Evolutionary conservation across 305 asterid species (phyloP).

Genomic region (Rubia balearica): DNA sequence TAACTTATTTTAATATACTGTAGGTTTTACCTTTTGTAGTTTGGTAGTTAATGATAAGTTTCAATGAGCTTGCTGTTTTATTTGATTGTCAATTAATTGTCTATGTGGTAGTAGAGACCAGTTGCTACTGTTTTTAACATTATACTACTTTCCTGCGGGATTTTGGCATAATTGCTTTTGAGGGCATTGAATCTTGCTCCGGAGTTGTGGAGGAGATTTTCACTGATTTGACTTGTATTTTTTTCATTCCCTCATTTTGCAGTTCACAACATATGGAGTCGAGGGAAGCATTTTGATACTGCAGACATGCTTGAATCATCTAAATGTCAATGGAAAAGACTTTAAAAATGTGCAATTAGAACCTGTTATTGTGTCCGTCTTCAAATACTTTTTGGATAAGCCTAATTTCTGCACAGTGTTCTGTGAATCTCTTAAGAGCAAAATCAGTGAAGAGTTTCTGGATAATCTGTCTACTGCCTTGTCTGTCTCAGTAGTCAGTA

Average conservation of each 20-base stretch:
- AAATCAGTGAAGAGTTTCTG: constrained; percentile 60
- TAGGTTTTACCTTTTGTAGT: background rate
- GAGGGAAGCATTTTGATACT: constrained; percentile 78
- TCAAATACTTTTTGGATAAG: constrained; percentile 61
- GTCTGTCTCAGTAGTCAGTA: constrained; percentile 41
- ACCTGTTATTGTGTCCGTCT: constrained; percentile 58
- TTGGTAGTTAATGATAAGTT: background rate
- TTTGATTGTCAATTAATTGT: background rate
- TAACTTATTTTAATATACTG: background rate
- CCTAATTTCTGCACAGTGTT: constrained; percentile 76
- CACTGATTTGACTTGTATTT: too few species aligned
- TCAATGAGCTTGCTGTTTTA: background rate
- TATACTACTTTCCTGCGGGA: background rate
- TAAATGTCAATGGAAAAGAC: constrained; percentile 51
- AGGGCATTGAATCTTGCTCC: background rate
- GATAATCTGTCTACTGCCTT: constrained; percentile 57
- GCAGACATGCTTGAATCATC: constrained; percentile 58
- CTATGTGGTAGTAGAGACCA: background rate
- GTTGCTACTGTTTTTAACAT: background rate
- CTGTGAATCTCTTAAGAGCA: constrained; percentile 54
- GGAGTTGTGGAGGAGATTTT: background rate
- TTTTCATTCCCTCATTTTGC: constrained; percentile 19
- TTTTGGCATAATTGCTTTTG: background rate
- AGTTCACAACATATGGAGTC: constrained; percentile 54
- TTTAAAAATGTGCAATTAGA: constrained; percentile 52